A percentile compares a stretch with the other conserved stretches of the same genome.
Evolutionary conservation across 495 filamentous ascomycete genomes (phyloP).

Genomic region (Trichoderma parareesei): DNA sequence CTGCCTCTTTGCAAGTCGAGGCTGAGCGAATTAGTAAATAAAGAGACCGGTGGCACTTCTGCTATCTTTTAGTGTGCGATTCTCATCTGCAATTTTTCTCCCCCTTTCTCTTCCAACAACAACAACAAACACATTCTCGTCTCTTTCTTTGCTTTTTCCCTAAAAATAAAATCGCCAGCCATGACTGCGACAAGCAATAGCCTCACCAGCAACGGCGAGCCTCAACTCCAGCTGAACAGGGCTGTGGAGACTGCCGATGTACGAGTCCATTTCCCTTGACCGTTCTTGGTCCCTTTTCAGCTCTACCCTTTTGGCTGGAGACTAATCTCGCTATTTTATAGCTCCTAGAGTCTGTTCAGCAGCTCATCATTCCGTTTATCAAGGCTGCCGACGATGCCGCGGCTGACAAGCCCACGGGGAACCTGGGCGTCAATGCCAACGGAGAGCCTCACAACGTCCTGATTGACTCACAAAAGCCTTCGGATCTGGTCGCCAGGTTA

Average conservation of each 20-base stretch:
- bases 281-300: neutral
- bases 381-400: conserved; percentile 61
- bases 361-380: conserved; percentile 72
- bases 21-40: too few relatives aligned
- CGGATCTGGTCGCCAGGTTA: conserved; percentile 58
- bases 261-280: conserved; percentile 20
- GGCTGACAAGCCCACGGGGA: conserved; percentile 39
- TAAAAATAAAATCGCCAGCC: neutral
- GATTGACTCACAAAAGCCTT: conserved; percentile 61
- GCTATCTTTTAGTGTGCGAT: neutral
- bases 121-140: neutral
- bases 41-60: neutral
- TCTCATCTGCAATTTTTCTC: neutral
- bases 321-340: conserved; percentile 21
- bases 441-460: conserved; percentile 49
- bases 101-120: neutral
- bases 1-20: neutral
- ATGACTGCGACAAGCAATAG: conserved; percentile 5
- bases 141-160: neutral
- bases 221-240: conserved; percentile 25
- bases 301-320: neutral
- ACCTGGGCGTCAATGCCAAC: conserved; percentile 37
- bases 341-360: conserved; percentile 67
- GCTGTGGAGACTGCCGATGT: conserved; percentile 50
- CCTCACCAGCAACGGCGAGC: neutral